These are phyloP conservation scores for Macrotyloma uniflorum DNA, from an alignment of 306 rosid genomes.

Conservation along the genomic window DNA sequence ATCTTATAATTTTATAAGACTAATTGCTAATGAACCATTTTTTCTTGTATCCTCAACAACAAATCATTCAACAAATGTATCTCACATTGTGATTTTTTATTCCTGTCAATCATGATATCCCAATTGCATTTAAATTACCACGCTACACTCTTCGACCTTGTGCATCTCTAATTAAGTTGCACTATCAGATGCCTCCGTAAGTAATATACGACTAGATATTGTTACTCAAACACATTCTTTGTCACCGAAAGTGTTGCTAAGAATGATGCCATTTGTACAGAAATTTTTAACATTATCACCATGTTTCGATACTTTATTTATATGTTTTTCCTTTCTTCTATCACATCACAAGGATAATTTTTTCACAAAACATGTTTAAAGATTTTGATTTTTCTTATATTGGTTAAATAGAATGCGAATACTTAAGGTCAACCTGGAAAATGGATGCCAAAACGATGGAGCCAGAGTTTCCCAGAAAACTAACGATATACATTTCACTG, in stretches of 20 bases:
- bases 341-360: not conserved
- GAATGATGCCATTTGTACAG: too few relatives aligned
- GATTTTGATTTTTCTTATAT: not conserved
- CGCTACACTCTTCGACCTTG: not conserved
- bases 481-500: slow-evolving; percentile 32
- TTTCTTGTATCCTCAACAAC: not conserved
- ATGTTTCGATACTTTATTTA: not conserved
- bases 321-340: not conserved
- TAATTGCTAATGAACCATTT: too few relatives aligned
- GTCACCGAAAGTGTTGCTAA: not conserved
- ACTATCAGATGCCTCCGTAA: not conserved
- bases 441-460: slow-evolving; percentile 27
- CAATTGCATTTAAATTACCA: not conserved
- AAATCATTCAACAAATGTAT: not conserved
- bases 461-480: slow-evolving; percentile 6
- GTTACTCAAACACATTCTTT: not conserved
- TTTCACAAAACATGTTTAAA: not conserved
- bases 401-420: not conserved
- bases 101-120: not conserved
- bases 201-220: not conserved
- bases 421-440: slow-evolving; percentile 3
- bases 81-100: not conserved
- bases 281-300: not conserved
- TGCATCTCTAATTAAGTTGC: not conserved
- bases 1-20: too few relatives aligned